These are phyloP conservation scores for Brassica hybrid DNA, from an alignment of 441 rosid genomes.

Conservation along the genomic window DNA sequence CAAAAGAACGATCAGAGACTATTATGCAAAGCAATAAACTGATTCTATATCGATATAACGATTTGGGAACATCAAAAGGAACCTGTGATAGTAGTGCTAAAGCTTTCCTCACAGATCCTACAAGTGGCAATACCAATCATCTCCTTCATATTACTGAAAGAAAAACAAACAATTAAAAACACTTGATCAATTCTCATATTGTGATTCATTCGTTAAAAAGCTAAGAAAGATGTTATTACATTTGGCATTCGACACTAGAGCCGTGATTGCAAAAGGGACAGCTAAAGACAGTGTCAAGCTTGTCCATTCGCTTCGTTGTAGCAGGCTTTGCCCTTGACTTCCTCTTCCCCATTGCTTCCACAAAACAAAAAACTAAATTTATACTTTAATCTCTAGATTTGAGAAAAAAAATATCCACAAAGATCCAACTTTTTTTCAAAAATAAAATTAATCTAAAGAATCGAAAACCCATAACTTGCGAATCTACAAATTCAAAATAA, in stretches of 20 bases:
- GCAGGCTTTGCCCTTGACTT: constrained; percentile 92
- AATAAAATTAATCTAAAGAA: neutral
- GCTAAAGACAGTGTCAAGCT: constrained; percentile 92
- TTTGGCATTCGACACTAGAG: constrained; percentile 81
- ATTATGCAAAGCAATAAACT: neutral
- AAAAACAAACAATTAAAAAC: neutral
- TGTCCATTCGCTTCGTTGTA: constrained; percentile 84
- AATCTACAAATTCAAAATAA: constrained; percentile 4
- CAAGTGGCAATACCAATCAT: constrained; percentile 57
- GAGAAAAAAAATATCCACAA: neutral
- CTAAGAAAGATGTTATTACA: constrained; percentile 49
- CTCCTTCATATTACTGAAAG: constrained; percentile 60
- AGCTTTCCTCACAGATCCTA: constrained; percentile 63
- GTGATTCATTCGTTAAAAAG: neutral
- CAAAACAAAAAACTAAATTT: neutral
- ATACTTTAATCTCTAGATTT: neutral
- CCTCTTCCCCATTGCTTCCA: constrained; percentile 80
- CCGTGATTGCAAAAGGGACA: constrained; percentile 99
- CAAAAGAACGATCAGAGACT: constrained; percentile 22
- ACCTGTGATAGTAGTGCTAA: constrained; percentile 67
- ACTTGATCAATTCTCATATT: neutral
- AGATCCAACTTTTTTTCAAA: neutral
- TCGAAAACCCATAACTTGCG: neutral
- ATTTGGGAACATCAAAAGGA: neutral
- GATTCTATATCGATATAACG: neutral